Evolutionary conservation across 306 rosid species (phyloP), one percentile per base, ranked within the genome.

Genomic region (Ceratonia siliqua): DNA sequence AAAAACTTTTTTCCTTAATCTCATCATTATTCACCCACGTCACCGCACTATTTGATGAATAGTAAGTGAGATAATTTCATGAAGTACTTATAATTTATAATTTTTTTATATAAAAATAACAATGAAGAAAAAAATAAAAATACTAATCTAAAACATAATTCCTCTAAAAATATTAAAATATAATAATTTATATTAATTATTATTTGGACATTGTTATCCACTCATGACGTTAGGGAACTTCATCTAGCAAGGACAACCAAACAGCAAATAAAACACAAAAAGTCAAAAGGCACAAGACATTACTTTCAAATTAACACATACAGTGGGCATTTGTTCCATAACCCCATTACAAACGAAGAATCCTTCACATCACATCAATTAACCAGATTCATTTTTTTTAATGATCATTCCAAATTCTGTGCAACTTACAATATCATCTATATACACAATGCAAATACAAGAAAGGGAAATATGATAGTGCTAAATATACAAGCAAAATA

Each of bases 401-500:
- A n/a, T n/a, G n/a, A 27, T 70, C 8, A 36, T 18, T 43, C 24
- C 45, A 5, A 32, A 62, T 30, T 8, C 54, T 24, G 14, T 28
- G 27, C 20, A 59, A 45, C 17, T 20, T 39, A 25, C 13, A 35
- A 36, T n/a, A 41, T 56, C 30, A 17, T 39, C 22, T 42, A 35
- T 73, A 58, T 65, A 72, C 22, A 76, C 10, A 38, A 21, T 13
- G 4, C 43, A 76, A 62, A 42, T 13, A 50, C 46, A 33, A 35
- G 6, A 46, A 24, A 67, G 14, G 14, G 24, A 61, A 52, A 12
- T 15, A 24, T 8, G 52, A 54, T 62, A 54, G 42, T 56, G 24
- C 13, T 58, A 36, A 71, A 22, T 48, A 20, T 8, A 61, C 61
- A 63, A 15, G n/a, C 68, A 13, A 66, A 52, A 49, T 50, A 9